Evolutionary conservation across 108 stramenopile species (phyloP), one percentile per base, ranked within the genome.

Genomic region (Aurantiochytrium sp.): DNA sequence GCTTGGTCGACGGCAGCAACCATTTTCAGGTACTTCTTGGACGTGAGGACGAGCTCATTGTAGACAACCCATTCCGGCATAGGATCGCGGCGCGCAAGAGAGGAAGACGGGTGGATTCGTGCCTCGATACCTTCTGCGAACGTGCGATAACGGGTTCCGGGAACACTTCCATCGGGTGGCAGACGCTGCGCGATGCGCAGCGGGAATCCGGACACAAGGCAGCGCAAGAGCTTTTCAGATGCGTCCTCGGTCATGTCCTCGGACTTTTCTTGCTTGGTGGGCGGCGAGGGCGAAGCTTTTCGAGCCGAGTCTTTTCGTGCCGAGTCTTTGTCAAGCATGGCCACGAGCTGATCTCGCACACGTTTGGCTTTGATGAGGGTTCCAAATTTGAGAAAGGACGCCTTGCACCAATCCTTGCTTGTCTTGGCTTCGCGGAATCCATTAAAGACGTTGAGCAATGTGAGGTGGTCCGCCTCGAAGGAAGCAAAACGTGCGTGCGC

Each of bases 11-110:
- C 97, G 4, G 96, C 93, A 4, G 97, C 98, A 29, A 97, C 96
- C 5, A 98, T 99, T 72, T 98, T 93, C 90, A 99, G 98, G 92
- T 95, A 99, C 89, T 99, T 99, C 89, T 98, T 97, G 21, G 96
- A 96, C 4, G 98, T 99, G 64, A 98, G 92, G 4, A 98, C 98
- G 93, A 99, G 99, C 91, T 99, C 99, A 88, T 99, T 97, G 94
- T 95, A 99, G 58, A 99, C 72, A 5, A 98, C 97, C 99, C 99
- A 99, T 58, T 97, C 96, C 8, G 98, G 99, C 91, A 97, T 97
- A 57, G 91, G 92, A 58, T 95, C 94, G 6, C 76, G 6, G 23
- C 51, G 45, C n/a, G 76, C 45, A 12, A 83, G 23, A 12, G 76
- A 83, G 43, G 76, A 83, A 23, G 76, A 83, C 44, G 76, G 76